A percentile compares a stretch with the other conserved stretches of the same genome.
phyloP scores from a whole-genome alignment of 495 filamentous ascomycete species.

The Choiromyces venosus region DNA sequence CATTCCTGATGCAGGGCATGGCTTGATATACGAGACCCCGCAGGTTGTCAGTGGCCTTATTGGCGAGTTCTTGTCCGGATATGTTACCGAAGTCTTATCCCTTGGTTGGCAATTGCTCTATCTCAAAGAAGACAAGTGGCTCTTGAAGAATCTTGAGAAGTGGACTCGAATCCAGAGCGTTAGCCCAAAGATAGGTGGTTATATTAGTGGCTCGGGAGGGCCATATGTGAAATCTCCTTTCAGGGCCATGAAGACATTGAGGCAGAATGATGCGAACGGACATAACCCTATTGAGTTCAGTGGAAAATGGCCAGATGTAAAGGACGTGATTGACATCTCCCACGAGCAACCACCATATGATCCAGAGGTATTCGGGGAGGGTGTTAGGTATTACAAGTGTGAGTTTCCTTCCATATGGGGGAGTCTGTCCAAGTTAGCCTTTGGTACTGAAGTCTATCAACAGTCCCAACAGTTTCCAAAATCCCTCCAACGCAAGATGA shows the following conservation, averaged over 20 bases:
- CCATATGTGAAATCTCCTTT: slow-evolving; percentile 45
- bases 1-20: slow-evolving; percentile 75
- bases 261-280: slow-evolving; percentile 65
- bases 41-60: slow-evolving; percentile 75
- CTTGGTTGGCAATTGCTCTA: slow-evolving; percentile 87
- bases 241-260: slow-evolving; percentile 64
- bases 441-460: slow-evolving; percentile 37
- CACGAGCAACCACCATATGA: slow-evolving; percentile 66
- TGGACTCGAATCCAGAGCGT: slow-evolving; percentile 76
- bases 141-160: slow-evolving; percentile 91
- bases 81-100: slow-evolving; percentile 70
- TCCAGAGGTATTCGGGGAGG: slow-evolving; percentile 56
- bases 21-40: slow-evolving; percentile 71
- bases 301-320: slow-evolving; percentile 57
- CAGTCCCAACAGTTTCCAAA: slow-evolving; percentile 79
- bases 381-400: slow-evolving; percentile 61
- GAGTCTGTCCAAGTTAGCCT: slow-evolving; percentile 21
- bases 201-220: slow-evolving; percentile 38
- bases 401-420: slow-evolving; percentile 1
- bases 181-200: slow-evolving; percentile 64
- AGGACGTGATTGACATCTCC: slow-evolving; percentile 62
- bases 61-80: slow-evolving; percentile 67
- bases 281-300: slow-evolving; percentile 75
- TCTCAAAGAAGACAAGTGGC: slow-evolving; percentile 89
- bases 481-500: slow-evolving; percentile 76